A percentile compares a stretch with the other conserved stretches of the same genome.
phyloP scores from a whole-genome alignment of 805 yeast genomes.

The Candida sithepensis region DNA sequence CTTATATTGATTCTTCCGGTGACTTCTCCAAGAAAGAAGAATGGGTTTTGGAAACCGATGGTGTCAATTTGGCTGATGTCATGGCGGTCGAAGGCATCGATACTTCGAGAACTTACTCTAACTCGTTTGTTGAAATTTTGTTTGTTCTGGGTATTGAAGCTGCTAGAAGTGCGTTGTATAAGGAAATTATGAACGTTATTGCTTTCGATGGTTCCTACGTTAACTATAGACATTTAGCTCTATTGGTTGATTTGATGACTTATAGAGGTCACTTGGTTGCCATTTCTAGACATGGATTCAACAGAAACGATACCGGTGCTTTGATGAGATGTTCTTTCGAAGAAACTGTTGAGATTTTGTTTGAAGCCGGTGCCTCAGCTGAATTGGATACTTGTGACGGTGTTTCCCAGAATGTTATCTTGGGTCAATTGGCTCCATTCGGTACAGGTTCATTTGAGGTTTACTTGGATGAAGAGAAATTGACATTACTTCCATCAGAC shows the following conservation, averaged over 20 bases:
- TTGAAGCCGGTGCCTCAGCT: constrained; percentile 98
- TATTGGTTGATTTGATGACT: constrained; percentile 97
- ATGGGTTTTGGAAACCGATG: constrained; percentile 99
- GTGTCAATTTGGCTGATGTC: constrained; percentile 92
- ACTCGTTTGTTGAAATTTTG: constrained; percentile 92
- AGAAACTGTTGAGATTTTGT: constrained; percentile 95
- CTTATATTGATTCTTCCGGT: constrained; percentile 73
- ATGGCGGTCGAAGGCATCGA: constrained; percentile 96
- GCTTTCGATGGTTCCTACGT: constrained; percentile 99
- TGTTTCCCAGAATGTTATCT: constrained; percentile 94
- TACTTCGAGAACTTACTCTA: constrained; percentile 84
- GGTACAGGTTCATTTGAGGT: constrained; percentile 99
- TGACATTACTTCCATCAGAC: constrained; percentile 60
- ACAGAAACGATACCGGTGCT: constrained; percentile 98
- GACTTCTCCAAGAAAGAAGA: constrained; percentile 87
- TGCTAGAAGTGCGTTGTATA: constrained; percentile 89
- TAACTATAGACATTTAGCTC: constrained; percentile 96
- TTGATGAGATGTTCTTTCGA: constrained; percentile 99
- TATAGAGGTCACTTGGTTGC: constrained; percentile 98
- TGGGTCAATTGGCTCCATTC: constrained; percentile 97
- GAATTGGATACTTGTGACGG: constrained; percentile 98
- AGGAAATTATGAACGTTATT: constrained; percentile 93
- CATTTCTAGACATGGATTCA: constrained; percentile 98
- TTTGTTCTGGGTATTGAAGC: constrained; percentile 98
- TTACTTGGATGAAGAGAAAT: constrained; percentile 85